A percentile compares a stretch with the other conserved stretches of the same genome.
phyloP scores from a whole-genome alignment of 495 filamentous ascomycete genomes.

The Aspergillus saccharolyticus region DNA sequence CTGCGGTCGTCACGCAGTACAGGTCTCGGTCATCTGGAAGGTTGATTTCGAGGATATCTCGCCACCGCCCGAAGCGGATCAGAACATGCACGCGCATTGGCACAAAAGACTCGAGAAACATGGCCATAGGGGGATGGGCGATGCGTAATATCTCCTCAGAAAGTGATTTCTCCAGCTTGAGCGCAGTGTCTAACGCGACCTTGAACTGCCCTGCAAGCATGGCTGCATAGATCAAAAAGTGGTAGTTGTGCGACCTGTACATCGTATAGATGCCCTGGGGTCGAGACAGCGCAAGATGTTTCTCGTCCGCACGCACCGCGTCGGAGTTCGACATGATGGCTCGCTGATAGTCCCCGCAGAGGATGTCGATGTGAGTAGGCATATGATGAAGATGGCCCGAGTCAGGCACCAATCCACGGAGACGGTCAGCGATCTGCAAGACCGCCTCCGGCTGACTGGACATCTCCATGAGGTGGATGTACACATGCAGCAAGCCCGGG shows the following conservation, averaged over 20 bases:
- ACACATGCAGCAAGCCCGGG: constrained; percentile 62
- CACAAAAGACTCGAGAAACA: constrained; percentile 65
- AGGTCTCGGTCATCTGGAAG: constrained; percentile 48
- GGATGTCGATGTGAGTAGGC: constrained; percentile 63
- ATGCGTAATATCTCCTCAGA: constrained; percentile 56
- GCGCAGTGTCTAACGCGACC: constrained; percentile 51
- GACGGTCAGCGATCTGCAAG: constrained; percentile 49
- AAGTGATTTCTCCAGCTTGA: constrained; percentile 47
- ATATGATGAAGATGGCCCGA: constrained; percentile 70
- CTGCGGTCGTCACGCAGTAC: constrained; percentile 59
- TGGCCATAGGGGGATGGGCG: constrained; percentile 62
- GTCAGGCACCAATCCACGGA: constrained; percentile 60
- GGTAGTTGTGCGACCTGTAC: constrained; percentile 61
- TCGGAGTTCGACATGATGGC: constrained; percentile 56
- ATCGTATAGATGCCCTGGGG: constrained; percentile 62
- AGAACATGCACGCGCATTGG: constrained; percentile 58
- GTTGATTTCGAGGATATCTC: constrained; percentile 47
- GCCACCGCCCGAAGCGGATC: constrained; percentile 62
- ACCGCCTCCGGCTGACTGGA: constrained; percentile 56
- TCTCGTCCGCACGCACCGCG: constrained; percentile 60
- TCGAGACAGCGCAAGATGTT: constrained; percentile 48
- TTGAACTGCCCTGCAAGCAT: constrained; percentile 61
- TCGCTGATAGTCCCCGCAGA: constrained; percentile 60
- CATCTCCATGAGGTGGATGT: constrained; percentile 75
- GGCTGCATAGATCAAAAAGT: constrained; percentile 65